Base-by-base conservation (phyloP, 2,329 filamentous ascomycete genomes). In the Gremmenia infestans region DNA sequence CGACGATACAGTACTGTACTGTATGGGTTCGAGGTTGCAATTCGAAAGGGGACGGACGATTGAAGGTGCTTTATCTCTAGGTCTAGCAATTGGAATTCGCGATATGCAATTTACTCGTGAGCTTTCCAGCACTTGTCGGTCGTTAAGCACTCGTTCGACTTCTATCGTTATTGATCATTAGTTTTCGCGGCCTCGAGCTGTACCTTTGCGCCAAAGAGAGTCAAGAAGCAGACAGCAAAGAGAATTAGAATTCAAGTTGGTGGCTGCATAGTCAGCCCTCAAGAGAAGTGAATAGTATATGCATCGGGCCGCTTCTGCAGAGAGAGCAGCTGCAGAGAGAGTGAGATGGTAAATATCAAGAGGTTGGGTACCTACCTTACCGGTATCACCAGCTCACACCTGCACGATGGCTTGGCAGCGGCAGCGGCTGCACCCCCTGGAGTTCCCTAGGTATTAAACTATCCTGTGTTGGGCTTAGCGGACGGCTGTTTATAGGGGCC, bases 81-180 rank as follows among this genome's bases (percentile, higher is more conserved):
- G 8, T 40, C 8, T 19, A 40, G 39, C 28, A 40, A 7, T 6
- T 17, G 5, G 15, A 40, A 9, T 40, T 19, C 39, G 43, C 28
- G 28, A 39, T 37, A 19, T 28, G 23, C 35, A 14, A 14, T 19
- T 40, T 3, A 32, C 17, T 40, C 39, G 39, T 40, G 39, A 15
- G 39, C 14, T 17, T 40, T 15, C 39, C 15, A 40, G 39, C 39
- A 19, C 17, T 40, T 40, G 39, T 15, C n/a, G 22, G 39, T n/a
- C 11, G 19, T 51, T 36, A 43, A 39, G 19, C 39, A 40, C 5
- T 17, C 12, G 39, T 42, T 15, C 15, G 39, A 9, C 15, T 48
- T 59, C 58, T 50, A 49, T 58, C 51, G 62, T 63, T 61, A 63
- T 60, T 40, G 47, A 63, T 59, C 57, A 58, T 46, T 23, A 35